Evolutionary conservation across 345 rosid genomes (phyloP).

Genomic region (Kandelia obovata): DNA sequence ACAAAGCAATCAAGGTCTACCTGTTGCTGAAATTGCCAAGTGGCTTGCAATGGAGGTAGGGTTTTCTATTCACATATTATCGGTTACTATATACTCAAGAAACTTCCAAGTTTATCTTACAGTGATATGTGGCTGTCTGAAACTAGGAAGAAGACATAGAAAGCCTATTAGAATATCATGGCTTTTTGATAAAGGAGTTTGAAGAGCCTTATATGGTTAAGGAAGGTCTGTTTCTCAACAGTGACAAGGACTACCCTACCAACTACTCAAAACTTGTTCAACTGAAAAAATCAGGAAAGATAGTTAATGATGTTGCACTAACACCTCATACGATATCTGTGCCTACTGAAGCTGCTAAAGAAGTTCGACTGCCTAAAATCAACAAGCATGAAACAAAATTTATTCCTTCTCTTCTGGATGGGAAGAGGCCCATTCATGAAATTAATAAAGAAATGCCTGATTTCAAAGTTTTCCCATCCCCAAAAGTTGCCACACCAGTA

Average conservation of each 20-base stretch:
- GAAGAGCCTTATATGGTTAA: conserved; percentile 95
- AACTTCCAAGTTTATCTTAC: conserved; percentile 23
- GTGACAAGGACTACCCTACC: conserved; percentile 72
- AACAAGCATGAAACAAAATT: conserved; percentile 28
- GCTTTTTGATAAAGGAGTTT: conserved; percentile 67
- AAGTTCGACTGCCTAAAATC: conserved; percentile 27
- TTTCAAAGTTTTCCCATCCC: conserved; percentile 34
- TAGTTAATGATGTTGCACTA: conserved; percentile 62
- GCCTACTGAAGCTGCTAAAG: conserved; percentile 31
- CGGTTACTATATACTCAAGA: neutral
- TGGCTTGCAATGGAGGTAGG: conserved; percentile 96
- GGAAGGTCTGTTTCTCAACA: conserved; percentile 74
- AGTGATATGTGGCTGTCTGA: conserved; percentile 26
- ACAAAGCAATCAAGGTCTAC: conserved; percentile 86
- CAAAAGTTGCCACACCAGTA: conserved; percentile 31
- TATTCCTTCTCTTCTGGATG: conserved; percentile 26
- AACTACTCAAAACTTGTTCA: conserved; percentile 83
- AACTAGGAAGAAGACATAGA: conserved; percentile 77
- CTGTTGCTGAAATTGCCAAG: conserved; percentile 59
- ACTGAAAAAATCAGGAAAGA: conserved; percentile 57
- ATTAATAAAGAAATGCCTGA: conserved; percentile 48
- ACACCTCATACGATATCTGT: conserved; percentile 27
- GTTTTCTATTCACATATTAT: conserved; percentile 7
- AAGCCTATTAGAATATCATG: conserved; percentile 64
- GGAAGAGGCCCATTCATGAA: conserved; percentile 29